phyloP scores from a whole-genome alignment of 768 basidiomycete genomes.

The Termitomyces sp. region DNA sequence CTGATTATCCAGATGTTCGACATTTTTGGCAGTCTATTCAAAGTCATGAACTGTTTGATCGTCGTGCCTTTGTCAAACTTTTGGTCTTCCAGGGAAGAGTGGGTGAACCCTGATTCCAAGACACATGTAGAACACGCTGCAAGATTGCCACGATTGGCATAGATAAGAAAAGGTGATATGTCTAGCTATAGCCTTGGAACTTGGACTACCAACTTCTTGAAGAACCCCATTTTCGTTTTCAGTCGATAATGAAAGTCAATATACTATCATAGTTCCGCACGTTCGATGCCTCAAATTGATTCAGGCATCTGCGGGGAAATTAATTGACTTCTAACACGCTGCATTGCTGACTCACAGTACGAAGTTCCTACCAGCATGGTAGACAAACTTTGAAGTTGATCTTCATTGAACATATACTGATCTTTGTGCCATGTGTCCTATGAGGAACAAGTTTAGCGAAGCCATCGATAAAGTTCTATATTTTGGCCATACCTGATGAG shows the following conservation, averaged over 20 bases:
- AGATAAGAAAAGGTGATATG: slow-evolving; percentile 11
- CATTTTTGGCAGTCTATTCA: background rate
- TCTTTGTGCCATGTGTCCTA: slow-evolving; percentile 93
- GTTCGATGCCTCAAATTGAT: background rate
- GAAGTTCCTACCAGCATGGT: slow-evolving; percentile 89
- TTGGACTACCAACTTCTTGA: background rate
- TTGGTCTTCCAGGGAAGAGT: background rate
- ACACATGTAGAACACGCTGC: slow-evolving; percentile 19
- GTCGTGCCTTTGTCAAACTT: background rate
- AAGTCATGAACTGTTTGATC: background rate
- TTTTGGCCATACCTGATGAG: slow-evolving; percentile 48
- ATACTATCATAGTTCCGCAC: background rate
- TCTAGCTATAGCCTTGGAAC: background rate
- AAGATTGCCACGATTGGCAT: slow-evolving; percentile 15
- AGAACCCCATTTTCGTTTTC: background rate
- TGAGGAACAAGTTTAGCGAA: slow-evolving; percentile 11
- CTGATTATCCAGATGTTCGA: background rate
- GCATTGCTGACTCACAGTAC: slow-evolving; percentile 53
- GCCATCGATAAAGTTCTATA: slow-evolving; percentile 2
- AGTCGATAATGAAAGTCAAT: background rate
- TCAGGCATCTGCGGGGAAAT: slow-evolving; percentile 3
- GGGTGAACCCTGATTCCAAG: slow-evolving; percentile 5
- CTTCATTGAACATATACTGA: slow-evolving; percentile 81
- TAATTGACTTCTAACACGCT: background rate
- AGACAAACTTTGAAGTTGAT: slow-evolving; percentile 81